A percentile compares a stretch with the other conserved stretches of the same genome.
These are phyloP conservation scores for Mangifera indica DNA, from an alignment of 345 rosid genomes.

Conservation along the genomic window DNA sequence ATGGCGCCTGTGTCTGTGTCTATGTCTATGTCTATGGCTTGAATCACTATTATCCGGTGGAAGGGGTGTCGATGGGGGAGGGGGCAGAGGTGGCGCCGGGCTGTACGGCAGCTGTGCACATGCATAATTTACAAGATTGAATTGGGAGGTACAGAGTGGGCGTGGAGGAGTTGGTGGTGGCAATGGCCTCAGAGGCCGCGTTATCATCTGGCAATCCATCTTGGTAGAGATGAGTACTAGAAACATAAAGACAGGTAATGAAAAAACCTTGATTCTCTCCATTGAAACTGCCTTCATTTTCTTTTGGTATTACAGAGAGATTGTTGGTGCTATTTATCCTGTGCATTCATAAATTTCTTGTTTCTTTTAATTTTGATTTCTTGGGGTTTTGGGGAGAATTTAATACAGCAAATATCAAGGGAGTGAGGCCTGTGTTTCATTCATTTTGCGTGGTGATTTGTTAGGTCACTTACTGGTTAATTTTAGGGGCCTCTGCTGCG, in stretches of 20 bases:
- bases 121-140: slow-evolving; percentile 62
- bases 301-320: background rate
- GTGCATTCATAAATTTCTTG: slow-evolving; percentile 22
- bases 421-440: slow-evolving; percentile 10
- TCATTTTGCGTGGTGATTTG: slow-evolving; percentile 6
- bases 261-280: slow-evolving; percentile 17
- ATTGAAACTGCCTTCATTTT: slow-evolving; percentile 9
- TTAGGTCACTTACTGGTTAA: slow-evolving; percentile 11
- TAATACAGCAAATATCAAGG: background rate
- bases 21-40: slow-evolving; percentile 1
- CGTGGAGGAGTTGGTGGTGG: slow-evolving; percentile 34
- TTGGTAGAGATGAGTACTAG: slow-evolving; percentile 13
- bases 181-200: background rate
- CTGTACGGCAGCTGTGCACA: slow-evolving; percentile 44
- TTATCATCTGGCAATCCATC: slow-evolving; percentile 7
- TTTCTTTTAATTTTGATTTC: slow-evolving; percentile 16
- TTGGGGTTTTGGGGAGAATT: background rate
- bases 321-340: slow-evolving; percentile 25
- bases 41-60: slow-evolving; percentile 11
- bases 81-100: slow-evolving; percentile 26
- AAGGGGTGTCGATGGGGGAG: slow-evolving; percentile 15
- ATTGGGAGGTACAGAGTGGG: slow-evolving; percentile 71
- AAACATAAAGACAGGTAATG: slow-evolving; percentile 9
- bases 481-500: background rate
- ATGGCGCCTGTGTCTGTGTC: slow-evolving; percentile 20